Percentiles rank a stretch among this genome's conserved stretches.
Conservation (phyloP, 768 basidiomycete species). For the Saitozyma sp. region DNA sequence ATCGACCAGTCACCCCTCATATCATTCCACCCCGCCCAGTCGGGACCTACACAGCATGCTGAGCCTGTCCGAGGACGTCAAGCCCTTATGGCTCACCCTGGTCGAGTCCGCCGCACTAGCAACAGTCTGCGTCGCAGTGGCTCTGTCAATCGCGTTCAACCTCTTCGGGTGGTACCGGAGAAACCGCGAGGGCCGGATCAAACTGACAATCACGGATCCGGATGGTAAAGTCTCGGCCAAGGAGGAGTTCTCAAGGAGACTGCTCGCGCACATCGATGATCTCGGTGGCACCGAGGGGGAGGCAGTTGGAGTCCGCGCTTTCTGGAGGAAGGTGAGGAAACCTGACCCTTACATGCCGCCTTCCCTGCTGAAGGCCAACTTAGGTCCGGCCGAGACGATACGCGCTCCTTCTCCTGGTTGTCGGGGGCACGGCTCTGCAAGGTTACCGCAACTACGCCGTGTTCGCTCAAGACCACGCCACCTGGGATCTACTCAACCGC, state of each 20-base stretch:
- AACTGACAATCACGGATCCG: background rate
- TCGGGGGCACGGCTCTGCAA: constrained; percentile 2
- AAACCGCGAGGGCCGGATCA: constrained; percentile 2
- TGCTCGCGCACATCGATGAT: constrained; percentile 9
- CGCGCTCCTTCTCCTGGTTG: constrained; percentile 8
- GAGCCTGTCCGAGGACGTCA: background rate
- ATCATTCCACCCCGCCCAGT: too few relatives aligned
- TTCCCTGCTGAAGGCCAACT: background rate
- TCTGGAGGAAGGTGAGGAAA: constrained; percentile 23
- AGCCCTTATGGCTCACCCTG: constrained; percentile 18
- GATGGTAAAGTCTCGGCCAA: background rate
- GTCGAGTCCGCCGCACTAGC: constrained; percentile 6
- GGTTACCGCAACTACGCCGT: constrained; percentile 3
- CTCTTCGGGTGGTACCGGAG: background rate
- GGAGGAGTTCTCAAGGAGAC: constrained; percentile 1
- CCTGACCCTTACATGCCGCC: background rate
- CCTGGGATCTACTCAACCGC: background rate
- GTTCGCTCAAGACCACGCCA: background rate
- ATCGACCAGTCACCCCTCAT: too few relatives aligned
- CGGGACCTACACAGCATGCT: too few relatives aligned
- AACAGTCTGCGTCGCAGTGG: constrained; percentile 4
- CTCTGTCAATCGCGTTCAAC: constrained; percentile 6
- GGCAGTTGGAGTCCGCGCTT: constrained; percentile 13
- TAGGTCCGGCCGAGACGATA: constrained; percentile 9
- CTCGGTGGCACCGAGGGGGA: constrained; percentile 16